Conservation (phyloP, 768 basidiomycete genomes). For the Suillus sp. region DNA sequence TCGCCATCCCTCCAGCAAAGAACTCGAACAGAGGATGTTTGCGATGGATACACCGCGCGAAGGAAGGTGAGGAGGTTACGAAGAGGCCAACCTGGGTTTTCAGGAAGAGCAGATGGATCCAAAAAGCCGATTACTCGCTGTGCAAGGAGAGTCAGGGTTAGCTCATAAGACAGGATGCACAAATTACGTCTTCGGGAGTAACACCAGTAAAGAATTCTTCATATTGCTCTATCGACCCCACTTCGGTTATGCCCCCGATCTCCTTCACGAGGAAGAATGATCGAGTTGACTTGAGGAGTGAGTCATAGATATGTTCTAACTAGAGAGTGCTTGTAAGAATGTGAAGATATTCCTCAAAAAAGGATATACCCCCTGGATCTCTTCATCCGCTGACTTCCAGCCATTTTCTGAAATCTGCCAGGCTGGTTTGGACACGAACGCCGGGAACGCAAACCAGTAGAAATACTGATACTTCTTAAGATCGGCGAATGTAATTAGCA, state of each 20-base stretch:
- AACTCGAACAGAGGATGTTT: constrained; percentile 55
- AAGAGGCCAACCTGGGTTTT: constrained; percentile 89
- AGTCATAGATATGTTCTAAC: constrained; percentile 54
- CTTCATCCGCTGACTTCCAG: constrained; percentile 53
- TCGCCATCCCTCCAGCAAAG: constrained; percentile 80
- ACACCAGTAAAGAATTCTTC: constrained; percentile 55
- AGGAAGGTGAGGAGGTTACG: constrained; percentile 91
- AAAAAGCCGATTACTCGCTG: constrained; percentile 65
- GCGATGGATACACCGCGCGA: constrained; percentile 54
- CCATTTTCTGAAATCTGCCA: constrained; percentile 78
- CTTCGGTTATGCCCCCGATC: constrained; percentile 36
- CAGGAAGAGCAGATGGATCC: constrained; percentile 80
- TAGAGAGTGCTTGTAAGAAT: constrained; percentile 25
- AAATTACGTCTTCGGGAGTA: constrained; percentile 43
- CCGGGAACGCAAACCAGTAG: constrained; percentile 98
- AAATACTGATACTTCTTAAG: constrained; percentile 98
- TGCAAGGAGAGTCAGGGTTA: constrained; percentile 4
- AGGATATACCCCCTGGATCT: constrained; percentile 33
- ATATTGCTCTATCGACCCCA: constrained; percentile 60
- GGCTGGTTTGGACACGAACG: constrained; percentile 83
- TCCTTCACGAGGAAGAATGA: constrained; percentile 68
- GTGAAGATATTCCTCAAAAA: neutral
- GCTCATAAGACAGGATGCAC: neutral
- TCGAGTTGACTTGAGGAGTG: constrained; percentile 43
- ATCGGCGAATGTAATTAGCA: constrained; percentile 93